Evolutionary conservation across 73 alveolate species (phyloP).

Genomic region (Tetrahymena borealis): DNA sequence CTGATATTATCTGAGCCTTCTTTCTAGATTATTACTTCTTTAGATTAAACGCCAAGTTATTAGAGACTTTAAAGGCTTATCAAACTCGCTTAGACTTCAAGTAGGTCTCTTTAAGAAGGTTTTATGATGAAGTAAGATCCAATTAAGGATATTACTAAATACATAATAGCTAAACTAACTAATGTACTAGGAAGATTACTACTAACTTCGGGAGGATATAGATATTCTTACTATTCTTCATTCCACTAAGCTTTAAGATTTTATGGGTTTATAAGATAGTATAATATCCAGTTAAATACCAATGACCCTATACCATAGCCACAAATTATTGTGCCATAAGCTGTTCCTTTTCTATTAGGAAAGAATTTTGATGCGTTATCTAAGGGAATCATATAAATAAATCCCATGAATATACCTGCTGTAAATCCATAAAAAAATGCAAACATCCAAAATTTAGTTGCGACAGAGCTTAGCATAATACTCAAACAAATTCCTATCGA

Average conservation of each 20-base stretch:
- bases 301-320: slow-evolving; percentile 56
- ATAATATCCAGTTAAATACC: background rate
- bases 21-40: background rate
- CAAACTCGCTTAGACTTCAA: background rate
- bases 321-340: slow-evolving; percentile 33
- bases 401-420: slow-evolving; percentile 38
- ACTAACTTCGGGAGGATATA: background rate
- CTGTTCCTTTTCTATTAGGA: slow-evolving; percentile 43
- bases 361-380: slow-evolving; percentile 37
- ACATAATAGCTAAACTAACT: background rate
- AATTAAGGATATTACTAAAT: background rate
- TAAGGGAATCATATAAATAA: slow-evolving; percentile 40
- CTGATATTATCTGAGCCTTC: background rate
- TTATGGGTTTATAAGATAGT: background rate
- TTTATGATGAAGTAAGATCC: background rate
- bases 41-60: background rate
- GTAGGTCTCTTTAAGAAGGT: background rate
- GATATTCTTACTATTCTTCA: background rate
- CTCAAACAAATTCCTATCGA: slow-evolving; percentile 21
- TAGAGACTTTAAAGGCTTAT: background rate
- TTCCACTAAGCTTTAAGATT: background rate
- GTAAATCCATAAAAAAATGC: slow-evolving; percentile 27
- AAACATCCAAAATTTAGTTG: background rate
- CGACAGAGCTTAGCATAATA: slow-evolving; percentile 12
- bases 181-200: background rate